These are phyloP conservation scores for Metarhizium album DNA, from an alignment of 2,329 filamentous ascomycete genomes.

Conservation along the genomic window DNA sequence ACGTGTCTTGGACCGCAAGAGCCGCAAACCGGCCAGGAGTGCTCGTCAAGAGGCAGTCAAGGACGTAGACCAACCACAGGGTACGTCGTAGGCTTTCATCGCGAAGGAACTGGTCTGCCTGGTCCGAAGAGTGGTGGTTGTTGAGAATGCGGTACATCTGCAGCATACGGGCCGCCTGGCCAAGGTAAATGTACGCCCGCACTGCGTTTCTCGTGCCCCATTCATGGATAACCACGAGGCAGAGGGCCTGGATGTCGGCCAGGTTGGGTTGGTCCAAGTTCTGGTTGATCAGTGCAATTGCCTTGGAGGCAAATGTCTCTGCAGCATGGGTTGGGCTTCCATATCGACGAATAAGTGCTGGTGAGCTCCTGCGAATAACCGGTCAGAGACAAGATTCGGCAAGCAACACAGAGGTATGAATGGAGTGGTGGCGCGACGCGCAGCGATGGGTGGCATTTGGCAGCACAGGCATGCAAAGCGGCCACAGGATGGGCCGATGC, in stretches of 20 bases:
- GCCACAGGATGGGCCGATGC: not conserved
- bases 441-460: not conserved
- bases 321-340: constrained; percentile 44
- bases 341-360: constrained; percentile 46
- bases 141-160: constrained; percentile 54
- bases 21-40: constrained; percentile 49
- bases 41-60: constrained; percentile 52
- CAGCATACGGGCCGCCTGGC: constrained; percentile 52
- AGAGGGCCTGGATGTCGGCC: constrained; percentile 50
- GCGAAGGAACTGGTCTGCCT: constrained; percentile 46
- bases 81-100: constrained; percentile 52
- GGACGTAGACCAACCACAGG: constrained; percentile 51
- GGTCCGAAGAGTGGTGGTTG: constrained; percentile 39
- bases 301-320: constrained; percentile 49
- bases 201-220: constrained; percentile 52
- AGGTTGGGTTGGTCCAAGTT: constrained; percentile 48
- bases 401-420: too few species aligned
- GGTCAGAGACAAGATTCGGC: not conserved
- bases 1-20: constrained; percentile 41
- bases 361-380: constrained; percentile 35
- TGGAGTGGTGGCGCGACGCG: constrained; percentile 2
- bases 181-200: constrained; percentile 51
- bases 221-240: constrained; percentile 51
- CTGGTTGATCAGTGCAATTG: constrained; percentile 45
- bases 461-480: not conserved